phyloP scores from a whole-genome alignment of 345 rosid genomes.

The Barbarea vulgaris region DNA sequence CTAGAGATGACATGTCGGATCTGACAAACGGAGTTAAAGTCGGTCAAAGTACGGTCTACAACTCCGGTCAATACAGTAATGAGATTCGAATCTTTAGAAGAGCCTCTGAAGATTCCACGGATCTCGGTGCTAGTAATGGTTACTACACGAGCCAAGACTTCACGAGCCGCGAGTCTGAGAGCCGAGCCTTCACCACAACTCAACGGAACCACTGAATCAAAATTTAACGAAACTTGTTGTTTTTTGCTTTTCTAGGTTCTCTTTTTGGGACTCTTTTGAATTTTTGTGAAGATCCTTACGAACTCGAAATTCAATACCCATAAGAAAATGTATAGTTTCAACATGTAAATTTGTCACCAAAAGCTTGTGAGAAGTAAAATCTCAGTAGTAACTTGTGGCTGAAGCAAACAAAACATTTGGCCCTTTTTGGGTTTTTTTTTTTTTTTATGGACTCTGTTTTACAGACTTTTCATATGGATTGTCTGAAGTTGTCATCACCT shows the following conservation, averaged over 20 bases:
- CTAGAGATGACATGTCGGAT: constrained; percentile 65
- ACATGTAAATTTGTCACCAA: constrained; percentile 13
- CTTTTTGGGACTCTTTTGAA: constrained; percentile 11
- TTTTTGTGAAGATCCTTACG: background rate
- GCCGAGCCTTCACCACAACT: constrained; percentile 34
- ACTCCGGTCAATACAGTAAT: constrained; percentile 79
- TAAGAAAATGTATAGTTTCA: background rate
- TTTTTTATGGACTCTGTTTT: constrained; percentile 24
- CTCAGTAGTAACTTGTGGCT: constrained; percentile 25
- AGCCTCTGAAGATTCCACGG: constrained; percentile 40
- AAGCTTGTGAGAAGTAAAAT: constrained; percentile 19
- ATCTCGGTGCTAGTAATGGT: constrained; percentile 20
- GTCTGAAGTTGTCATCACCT: constrained; percentile 23
- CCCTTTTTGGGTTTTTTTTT: background rate
- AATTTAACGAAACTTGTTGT: background rate
- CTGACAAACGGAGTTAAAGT: constrained; percentile 80
- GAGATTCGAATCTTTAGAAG: constrained; percentile 73
- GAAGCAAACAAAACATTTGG: constrained; percentile 36
- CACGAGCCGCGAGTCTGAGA: constrained; percentile 35
- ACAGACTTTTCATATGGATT: constrained; percentile 8
- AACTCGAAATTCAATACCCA: background rate
- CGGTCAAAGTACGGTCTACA: constrained; percentile 81
- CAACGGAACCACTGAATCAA: constrained; percentile 6
- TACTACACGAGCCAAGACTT: constrained; percentile 39
- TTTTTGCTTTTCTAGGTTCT: background rate